phyloP scores from a whole-genome alignment of 164 flowering plant species.

The Houttuynia cordata region DNA sequence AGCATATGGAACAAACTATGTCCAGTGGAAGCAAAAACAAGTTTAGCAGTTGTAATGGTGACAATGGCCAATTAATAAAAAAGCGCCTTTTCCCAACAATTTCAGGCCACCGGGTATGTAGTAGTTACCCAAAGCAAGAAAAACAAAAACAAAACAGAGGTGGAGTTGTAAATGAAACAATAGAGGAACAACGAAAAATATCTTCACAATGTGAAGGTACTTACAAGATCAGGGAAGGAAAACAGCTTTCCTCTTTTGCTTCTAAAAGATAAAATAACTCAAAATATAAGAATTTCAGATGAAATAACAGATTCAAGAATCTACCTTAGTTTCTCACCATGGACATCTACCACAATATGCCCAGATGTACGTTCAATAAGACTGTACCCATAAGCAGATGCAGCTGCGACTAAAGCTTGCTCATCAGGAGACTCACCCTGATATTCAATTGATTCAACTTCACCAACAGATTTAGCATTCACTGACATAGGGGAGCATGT shows the following conservation, averaged over 20 bases:
- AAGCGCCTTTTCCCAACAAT: too few species aligned
- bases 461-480: slow-evolving; percentile 16
- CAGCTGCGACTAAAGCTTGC: slow-evolving; percentile 87
- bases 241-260: neutral
- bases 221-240: neutral
- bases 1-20: too few species aligned
- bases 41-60: too few species aligned
- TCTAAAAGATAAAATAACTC: neutral
- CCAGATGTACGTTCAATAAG: slow-evolving; percentile 93
- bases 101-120: too few species aligned
- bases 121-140: too few species aligned
- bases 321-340: slow-evolving; percentile 80
- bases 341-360: slow-evolving; percentile 70
- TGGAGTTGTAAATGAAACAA: neutral
- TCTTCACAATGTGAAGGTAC: neutral
- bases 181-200: neutral
- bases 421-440: slow-evolving; percentile 99
- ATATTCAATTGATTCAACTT: slow-evolving; percentile 41
- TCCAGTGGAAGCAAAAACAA: too few species aligned
- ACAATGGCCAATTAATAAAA: too few species aligned
- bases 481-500: slow-evolving; percentile 10
- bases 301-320: slow-evolving; percentile 3
- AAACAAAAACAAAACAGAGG: too few species aligned
- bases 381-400: slow-evolving; percentile 90
- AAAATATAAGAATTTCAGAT: neutral